phyloP scores from a whole-genome alignment of 441 rosid species.

The Geranium incanum region DNA sequence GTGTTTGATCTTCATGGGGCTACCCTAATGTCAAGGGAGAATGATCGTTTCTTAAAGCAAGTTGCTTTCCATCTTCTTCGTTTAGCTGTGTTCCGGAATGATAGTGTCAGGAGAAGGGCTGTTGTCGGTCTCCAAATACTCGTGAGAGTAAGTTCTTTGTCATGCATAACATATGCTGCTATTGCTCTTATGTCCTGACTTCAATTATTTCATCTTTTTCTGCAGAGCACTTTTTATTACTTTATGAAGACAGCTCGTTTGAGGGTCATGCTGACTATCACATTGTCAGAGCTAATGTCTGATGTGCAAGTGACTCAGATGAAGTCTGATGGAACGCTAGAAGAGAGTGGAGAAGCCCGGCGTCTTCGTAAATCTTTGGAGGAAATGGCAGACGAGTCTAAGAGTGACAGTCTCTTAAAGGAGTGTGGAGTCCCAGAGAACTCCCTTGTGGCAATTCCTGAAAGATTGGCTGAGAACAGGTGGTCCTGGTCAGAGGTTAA shows the following conservation, averaged over 20 bases:
- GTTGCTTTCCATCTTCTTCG: conserved; percentile 95
- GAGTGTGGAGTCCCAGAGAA: conserved; percentile 82
- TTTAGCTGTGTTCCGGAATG: conserved; percentile 90
- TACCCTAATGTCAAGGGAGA: conserved; percentile 95
- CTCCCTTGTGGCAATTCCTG: conserved; percentile 50
- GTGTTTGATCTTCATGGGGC: conserved; percentile 95
- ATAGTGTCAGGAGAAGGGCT: conserved; percentile 87
- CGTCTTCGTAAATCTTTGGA: conserved; percentile 83
- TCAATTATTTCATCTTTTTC: conserved; percentile 26
- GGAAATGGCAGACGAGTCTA: conserved; percentile 88
- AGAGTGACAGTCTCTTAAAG: conserved; percentile 50
- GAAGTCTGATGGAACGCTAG: conserved; percentile 87
- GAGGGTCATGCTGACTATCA: conserved; percentile 93
- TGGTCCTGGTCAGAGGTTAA: conserved; percentile 95
- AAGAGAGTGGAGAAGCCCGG: conserved; percentile 96
- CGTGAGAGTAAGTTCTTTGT: conserved; percentile 56
- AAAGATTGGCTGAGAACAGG: conserved; percentile 50
- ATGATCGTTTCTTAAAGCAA: conserved; percentile 97
- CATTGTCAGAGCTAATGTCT: conserved; percentile 94
- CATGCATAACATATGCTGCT: conserved; percentile 19
- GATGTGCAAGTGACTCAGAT: conserved; percentile 96
- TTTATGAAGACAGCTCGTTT: conserved; percentile 91
- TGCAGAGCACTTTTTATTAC: conserved; percentile 83
- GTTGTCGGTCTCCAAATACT: conserved; percentile 92
- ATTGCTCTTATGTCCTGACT: conserved; percentile 18